A percentile compares a stretch with the other conserved stretches of the same genome.
Conservation (phyloP, 2,329 filamentous ascomycete genomes). For the Verticillium longisporum region DNA sequence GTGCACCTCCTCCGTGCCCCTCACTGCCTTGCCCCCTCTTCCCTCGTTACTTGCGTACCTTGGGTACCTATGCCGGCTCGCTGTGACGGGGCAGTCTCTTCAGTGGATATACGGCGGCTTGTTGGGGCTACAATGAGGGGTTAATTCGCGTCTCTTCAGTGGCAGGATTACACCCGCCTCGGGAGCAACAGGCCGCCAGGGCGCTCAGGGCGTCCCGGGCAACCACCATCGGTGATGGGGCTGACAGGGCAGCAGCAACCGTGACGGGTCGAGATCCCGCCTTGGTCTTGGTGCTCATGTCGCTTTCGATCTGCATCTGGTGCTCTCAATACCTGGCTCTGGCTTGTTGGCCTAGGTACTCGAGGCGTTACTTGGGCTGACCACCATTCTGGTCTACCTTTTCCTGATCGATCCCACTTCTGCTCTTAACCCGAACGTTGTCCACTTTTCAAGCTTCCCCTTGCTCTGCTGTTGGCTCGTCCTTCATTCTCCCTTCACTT, state of each 20-base stretch:
- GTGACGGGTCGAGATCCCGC: neutral
- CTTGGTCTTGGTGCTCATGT: neutral
- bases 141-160: neutral
- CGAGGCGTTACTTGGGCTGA: neutral
- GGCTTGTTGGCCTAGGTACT: neutral
- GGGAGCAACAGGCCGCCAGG: neutral
- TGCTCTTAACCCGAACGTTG: neutral
- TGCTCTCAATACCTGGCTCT: neutral
- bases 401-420: neutral
- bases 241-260: neutral
- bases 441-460: neutral
- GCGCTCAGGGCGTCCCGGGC: neutral
- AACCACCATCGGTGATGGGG: neutral
- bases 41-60: neutral
- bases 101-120: neutral
- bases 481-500: neutral
- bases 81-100: too few species aligned
- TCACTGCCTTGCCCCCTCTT: too few species aligned
- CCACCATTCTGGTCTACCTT: neutral
- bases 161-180: neutral
- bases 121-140: neutral
- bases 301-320: neutral
- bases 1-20: neutral
- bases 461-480: neutral
- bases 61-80: neutral